Percentiles rank a stretch among this genome's conserved stretches.
These are phyloP conservation scores for Akebia trifoliata DNA, from an alignment of 164 flowering plant genomes.

Conservation along the genomic window DNA sequence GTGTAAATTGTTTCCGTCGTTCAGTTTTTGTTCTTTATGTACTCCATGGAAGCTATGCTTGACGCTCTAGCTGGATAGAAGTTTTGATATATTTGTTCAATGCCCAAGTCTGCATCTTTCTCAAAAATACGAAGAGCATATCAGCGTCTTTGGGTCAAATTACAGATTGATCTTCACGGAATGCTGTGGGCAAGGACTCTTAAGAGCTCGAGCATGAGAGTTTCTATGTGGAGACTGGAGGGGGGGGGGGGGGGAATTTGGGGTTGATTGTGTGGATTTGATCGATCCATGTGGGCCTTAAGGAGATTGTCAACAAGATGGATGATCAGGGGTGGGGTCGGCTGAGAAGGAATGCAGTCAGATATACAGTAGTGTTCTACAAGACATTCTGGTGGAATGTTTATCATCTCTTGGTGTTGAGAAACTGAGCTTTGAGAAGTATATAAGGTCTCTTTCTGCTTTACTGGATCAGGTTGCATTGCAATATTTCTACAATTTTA, in stretches of 20 bases:
- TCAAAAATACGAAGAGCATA: too few relatives aligned
- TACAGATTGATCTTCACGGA: too few relatives aligned
- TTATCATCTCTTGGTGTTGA: conserved; percentile 62
- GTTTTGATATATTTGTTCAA: too few relatives aligned
- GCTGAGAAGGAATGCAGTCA: conserved; percentile 82
- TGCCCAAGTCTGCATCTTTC: too few relatives aligned
- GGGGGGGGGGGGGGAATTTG: not conserved
- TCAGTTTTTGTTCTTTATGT: too few relatives aligned
- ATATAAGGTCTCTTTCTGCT: conserved; percentile 76
- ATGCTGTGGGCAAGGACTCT: too few relatives aligned
- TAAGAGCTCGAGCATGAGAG: conserved; percentile 6
- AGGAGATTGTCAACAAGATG: conserved; percentile 77
- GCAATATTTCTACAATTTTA: conserved; percentile 74
- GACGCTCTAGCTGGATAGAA: too few relatives aligned
- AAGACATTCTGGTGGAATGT: conserved; percentile 76
- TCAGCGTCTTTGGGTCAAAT: too few relatives aligned
- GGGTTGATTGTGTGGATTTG: conserved; percentile 1
- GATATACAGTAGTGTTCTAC: conserved; percentile 61
- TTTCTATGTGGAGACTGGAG: not conserved
- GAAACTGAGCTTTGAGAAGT: conserved; percentile 77
- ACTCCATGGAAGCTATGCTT: too few relatives aligned
- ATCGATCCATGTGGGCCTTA: conserved; percentile 27
- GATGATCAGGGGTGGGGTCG: conserved; percentile 65
- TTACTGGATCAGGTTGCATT: conserved; percentile 80
- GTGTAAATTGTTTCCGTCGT: too few relatives aligned